phyloP scores from a whole-genome alignment of 2,329 filamentous ascomycete genomes.

The Juglanconis juglandina region DNA sequence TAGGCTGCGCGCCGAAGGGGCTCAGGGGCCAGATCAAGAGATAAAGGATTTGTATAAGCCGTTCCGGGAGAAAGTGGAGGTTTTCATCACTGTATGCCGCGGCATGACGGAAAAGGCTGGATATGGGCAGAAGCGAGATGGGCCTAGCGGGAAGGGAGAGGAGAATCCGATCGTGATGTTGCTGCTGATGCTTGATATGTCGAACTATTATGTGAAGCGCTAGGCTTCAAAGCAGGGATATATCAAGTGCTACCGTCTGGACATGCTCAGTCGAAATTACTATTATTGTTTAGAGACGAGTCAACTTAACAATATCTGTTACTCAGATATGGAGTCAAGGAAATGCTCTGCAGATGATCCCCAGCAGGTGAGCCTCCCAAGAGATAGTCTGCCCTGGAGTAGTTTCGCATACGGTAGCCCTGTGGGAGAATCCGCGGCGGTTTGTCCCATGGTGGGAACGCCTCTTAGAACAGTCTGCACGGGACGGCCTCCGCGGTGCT shows the following conservation, averaged over 20 bases:
- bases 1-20: constrained; percentile 37
- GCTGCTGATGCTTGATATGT: constrained; percentile 68
- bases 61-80: constrained; percentile 68
- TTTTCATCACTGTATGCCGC: constrained; percentile 71
- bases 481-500: too few relatives aligned
- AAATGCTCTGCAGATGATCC: neutral
- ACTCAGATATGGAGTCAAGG: neutral
- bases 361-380: neutral
- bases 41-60: constrained; percentile 52
- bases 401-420: neutral
- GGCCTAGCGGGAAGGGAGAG: constrained; percentile 30
- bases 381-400: neutral
- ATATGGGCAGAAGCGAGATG: constrained; percentile 32
- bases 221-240: neutral
- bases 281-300: too few relatives aligned
- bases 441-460: too few relatives aligned
- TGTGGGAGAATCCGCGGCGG: too few relatives aligned
- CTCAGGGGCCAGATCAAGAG: constrained; percentile 28
- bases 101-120: constrained; percentile 63
- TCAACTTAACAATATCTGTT: too few relatives aligned
- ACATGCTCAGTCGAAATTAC: too few relatives aligned
- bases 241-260: neutral
- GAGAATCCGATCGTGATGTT: constrained; percentile 67
- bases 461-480: too few relatives aligned
- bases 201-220: constrained; percentile 53